Evolutionary conservation across 2,329 filamentous ascomycete species (phyloP).

Genomic region (Zalaria sp.): DNA sequence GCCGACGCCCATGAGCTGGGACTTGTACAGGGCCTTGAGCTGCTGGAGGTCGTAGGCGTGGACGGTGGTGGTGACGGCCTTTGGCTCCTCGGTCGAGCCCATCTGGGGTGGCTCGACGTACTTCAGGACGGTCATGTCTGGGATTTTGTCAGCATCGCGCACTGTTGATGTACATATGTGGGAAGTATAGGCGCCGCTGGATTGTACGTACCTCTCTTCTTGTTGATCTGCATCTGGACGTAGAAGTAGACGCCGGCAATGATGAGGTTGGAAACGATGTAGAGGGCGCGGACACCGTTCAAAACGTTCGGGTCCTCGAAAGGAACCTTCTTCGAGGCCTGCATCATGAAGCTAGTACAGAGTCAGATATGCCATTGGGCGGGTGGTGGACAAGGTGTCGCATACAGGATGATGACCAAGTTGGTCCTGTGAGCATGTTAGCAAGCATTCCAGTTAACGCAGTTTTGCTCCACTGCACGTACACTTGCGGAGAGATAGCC

Average conservation of each 20-base stretch:
- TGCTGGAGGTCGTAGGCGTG: slow-evolving; percentile 87
- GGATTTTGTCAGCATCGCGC: slow-evolving; percentile 1
- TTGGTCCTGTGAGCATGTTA: slow-evolving; percentile 52
- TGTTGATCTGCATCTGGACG: slow-evolving; percentile 73
- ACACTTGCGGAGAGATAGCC: slow-evolving; percentile 12
- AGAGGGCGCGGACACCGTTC: slow-evolving; percentile 48
- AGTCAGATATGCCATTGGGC: slow-evolving; percentile 1
- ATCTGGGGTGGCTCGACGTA: slow-evolving; percentile 93
- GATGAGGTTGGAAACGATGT: slow-evolving; percentile 62
- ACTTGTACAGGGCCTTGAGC: slow-evolving; percentile 72
- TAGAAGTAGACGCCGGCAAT: slow-evolving; percentile 78
- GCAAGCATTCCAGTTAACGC: slow-evolving; percentile 6
- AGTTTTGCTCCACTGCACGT: slow-evolving; percentile 3
- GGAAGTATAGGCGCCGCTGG: neutral
- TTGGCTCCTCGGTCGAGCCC: slow-evolving; percentile 86
- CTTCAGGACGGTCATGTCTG: slow-evolving; percentile 94
- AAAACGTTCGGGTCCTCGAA: slow-evolving; percentile 76
- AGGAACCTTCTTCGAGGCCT: slow-evolving; percentile 88
- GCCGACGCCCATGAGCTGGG: slow-evolving; percentile 85
- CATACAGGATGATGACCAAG: slow-evolving; percentile 70
- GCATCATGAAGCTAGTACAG: slow-evolving; percentile 63
- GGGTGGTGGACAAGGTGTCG: neutral
- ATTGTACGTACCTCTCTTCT: slow-evolving; percentile 75
- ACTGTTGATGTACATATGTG: neutral
- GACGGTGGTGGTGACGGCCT: slow-evolving; percentile 91